These are phyloP conservation scores for Lycium barbarum DNA, from an alignment of 257 asterid species.

Conservation along the genomic window DNA sequence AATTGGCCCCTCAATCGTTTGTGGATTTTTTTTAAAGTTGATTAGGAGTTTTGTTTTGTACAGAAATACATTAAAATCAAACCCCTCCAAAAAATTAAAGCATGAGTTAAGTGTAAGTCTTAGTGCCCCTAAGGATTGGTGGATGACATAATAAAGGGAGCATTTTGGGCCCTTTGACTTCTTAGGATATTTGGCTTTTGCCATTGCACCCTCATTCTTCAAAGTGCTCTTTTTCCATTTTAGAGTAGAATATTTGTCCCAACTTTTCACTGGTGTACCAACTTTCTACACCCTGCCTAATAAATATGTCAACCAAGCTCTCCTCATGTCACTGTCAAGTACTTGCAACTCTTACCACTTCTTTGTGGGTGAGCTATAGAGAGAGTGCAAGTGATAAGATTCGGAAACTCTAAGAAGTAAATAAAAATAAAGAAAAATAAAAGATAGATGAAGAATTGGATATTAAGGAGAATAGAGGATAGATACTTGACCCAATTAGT, in stretches of 20 bases:
- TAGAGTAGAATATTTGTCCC: neutral
- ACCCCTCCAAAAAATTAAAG: constrained; percentile 26
- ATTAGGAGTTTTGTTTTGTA: constrained; percentile 21
- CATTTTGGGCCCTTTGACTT: constrained; percentile 28
- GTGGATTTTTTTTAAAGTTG: constrained; percentile 26
- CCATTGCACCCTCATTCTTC: no score
- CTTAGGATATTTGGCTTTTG: no score
- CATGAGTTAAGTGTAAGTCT: constrained; percentile 32
- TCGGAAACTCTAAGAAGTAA: no score
- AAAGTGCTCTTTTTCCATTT: neutral
- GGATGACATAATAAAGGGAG: constrained; percentile 35
- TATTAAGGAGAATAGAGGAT: no score
- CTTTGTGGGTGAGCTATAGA: neutral
- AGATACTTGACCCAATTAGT: no score
- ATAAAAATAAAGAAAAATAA: no score
- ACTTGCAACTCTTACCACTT: constrained; percentile 19
- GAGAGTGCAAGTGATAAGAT: neutral
- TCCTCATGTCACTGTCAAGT: constrained; percentile 19
- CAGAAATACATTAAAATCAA: constrained; percentile 18
- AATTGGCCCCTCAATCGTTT: constrained; percentile 23
- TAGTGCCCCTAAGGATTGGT: constrained; percentile 33
- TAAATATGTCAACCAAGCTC: constrained; percentile 12
- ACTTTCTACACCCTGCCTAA: neutral
- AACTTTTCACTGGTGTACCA: neutral
- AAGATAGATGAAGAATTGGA: no score